A percentile compares a stretch with the other conserved stretches of the same genome.
Conservation (phyloP, 129 eudicot genomes). For the Flaveria brownii region DNA sequence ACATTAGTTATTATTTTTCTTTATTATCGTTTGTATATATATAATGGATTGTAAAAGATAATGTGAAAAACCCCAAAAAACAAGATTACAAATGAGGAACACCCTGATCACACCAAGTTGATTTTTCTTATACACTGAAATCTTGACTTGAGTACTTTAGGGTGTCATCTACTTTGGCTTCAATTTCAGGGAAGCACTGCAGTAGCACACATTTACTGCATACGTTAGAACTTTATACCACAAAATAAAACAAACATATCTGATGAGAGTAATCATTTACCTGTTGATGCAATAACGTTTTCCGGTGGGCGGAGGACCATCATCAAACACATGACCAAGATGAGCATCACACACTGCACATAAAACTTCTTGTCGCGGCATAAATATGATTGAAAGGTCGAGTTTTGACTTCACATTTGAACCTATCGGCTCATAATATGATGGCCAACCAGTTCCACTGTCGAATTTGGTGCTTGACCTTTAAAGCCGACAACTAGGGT, state of each 20-base stretch:
- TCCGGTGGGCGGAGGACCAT: slow-evolving; percentile 92
- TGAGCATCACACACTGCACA: slow-evolving; percentile 92
- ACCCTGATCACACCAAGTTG: background rate
- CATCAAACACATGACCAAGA: slow-evolving; percentile 96
- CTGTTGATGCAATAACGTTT: slow-evolving; percentile 91
- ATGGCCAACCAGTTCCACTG: slow-evolving; percentile 99
- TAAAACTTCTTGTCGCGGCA: slow-evolving; percentile 93
- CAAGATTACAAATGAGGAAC: background rate
- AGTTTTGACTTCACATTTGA: slow-evolving; percentile 85
- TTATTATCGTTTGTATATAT: background rate
- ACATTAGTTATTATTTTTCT: background rate
- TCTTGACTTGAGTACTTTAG: background rate
- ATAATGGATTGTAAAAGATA: background rate
- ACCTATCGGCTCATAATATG: slow-evolving; percentile 76
- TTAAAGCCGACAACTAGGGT: slow-evolving; percentile 3
- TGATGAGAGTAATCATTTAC: slow-evolving; percentile 29
- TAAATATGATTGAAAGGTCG: slow-evolving; percentile 81
- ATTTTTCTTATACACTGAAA: background rate
- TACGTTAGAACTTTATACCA: background rate
- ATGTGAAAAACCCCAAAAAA: background rate
- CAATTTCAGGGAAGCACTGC: slow-evolving; percentile 77
- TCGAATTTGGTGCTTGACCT: slow-evolving; percentile 93
- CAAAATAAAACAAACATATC: slow-evolving; percentile 8
- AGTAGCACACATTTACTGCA: slow-evolving; percentile 4
- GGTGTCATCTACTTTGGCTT: slow-evolving; percentile 52